Base-by-base conservation (phyloP, 768 basidiomycete species). In the Leccinum obscurum region DNA sequence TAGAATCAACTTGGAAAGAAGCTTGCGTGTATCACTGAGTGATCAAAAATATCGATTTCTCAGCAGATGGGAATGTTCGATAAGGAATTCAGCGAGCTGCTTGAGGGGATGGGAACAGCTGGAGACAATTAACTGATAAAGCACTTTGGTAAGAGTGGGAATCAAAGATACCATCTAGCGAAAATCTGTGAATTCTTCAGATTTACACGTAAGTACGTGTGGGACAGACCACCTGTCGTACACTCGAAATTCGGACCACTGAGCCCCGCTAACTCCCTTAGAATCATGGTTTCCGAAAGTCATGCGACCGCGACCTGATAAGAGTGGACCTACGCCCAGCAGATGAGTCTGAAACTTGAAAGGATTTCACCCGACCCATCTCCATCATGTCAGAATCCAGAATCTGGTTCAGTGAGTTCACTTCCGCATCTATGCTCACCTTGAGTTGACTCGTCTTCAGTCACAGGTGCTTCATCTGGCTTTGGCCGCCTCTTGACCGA, bases 401-500 rank as follows among this genome's bases (percentile, higher is more conserved):
- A 46, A 52, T 67, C 24, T 68, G 66, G 66, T 15, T 53, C 13
- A n/a, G 61, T 62, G 13, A 37, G 61, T 41, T 8, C 41, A 22
- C 26, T 2, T 51, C 44, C 8, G 4, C 9, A 3, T 32, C 17
- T 13, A 41, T 30, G 44, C 20, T 6, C 9, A 22, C 3, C 20
- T 26, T 13, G 52, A 17, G 17, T 20, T 50, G 26, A 54, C 30
- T 26, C 30, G 26, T 37, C 5, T 26, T 26, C 24, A 50, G 49
- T 50, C 24, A 50, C 49, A 26, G 49, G 49, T 50, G 49, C 49
- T 50, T 50, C 49, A 17, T 51, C 50, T 15, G 22, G 50, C 7
- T 51, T 26, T 28, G 80, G 81, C 14, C 73, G 69, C n/a, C n/a
- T 57, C 34, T 59, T 77, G 54, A 72, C 72, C 22, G 73, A 77